Evolutionary conservation across 2,329 filamentous ascomycete genomes (phyloP), one percentile per base, ranked within the genome.

Genomic region (Gnomoniopsis smithogilvyi): DNA sequence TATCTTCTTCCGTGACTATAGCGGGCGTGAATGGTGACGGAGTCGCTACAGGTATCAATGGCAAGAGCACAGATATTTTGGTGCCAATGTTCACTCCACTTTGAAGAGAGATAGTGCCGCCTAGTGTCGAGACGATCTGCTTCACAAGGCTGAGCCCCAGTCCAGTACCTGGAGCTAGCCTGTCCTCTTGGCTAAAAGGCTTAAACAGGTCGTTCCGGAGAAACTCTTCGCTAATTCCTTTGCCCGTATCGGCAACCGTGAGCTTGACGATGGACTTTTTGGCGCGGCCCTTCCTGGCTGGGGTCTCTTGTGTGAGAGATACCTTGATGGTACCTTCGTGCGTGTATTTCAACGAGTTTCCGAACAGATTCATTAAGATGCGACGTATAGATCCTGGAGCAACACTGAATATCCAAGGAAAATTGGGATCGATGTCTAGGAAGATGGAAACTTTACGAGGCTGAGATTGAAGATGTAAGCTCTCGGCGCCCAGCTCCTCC

Each of bases 181-280:
- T 19, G n/a, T 45, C 41, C 19, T 45, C 41, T 11, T 45, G 41
- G 41, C 41, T 45, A n/a, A 45, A 45, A n/a, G 41, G 41, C 41
- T 45, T 45, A n/a, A 45, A 45, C 0, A 90, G 70, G 14, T 80
- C 78, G 7, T 82, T 79, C 19, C 80, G 76, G 12, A 89, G 71
- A 63, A 84, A 91, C 12, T 88, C 82, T 6, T 81, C 75, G 0
- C 80, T 80, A 34, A 91, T 91, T 1, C 88, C 88, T 48, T 78
- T 79, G 1, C 88, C 88, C 0, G 87, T 86, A 64, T 91, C 88
- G 0, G 76, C 74, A 1, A 91, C 80, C 0, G 76, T 80, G 8
- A 86, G 64, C 0, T 67, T 69, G 2, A 76, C 68, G 12, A 45
- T 50, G 24, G 57, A 36, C 26, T 33, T 30, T 14, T 17, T 38